phyloP scores from a whole-genome alignment of 2,329 filamentous ascomycete genomes.

The Beauveria bassiana region DNA sequence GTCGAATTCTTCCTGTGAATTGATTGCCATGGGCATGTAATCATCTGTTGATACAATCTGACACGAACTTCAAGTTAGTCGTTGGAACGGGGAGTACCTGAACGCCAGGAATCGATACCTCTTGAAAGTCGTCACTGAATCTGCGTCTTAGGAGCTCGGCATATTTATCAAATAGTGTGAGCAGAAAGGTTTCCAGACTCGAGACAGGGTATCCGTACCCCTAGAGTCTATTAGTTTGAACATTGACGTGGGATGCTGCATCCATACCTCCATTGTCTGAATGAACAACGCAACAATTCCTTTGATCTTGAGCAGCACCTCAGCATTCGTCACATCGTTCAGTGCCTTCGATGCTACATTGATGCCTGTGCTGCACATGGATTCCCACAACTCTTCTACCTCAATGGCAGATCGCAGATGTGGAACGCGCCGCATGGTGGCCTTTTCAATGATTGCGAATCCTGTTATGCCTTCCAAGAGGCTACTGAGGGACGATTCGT shows the following conservation, averaged over 20 bases:
- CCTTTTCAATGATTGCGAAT: slow-evolving; percentile 93
- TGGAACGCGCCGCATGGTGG: slow-evolving; percentile 80
- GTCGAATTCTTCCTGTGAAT: slow-evolving; percentile 82
- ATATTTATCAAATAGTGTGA: slow-evolving; percentile 91
- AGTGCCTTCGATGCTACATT: slow-evolving; percentile 73
- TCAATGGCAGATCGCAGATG: slow-evolving; percentile 77
- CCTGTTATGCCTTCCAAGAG: slow-evolving; percentile 89
- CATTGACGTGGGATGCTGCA: slow-evolving; percentile 58
- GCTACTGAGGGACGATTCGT: slow-evolving; percentile 79
- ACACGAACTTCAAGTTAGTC: slow-evolving; percentile 5
- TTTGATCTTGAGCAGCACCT: slow-evolving; percentile 89
- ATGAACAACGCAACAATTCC: slow-evolving; percentile 89
- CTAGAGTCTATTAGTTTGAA: slow-evolving; percentile 70
- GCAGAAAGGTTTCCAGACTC: slow-evolving; percentile 72
- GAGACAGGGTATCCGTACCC: slow-evolving; percentile 85
- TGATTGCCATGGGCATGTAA: slow-evolving; percentile 99
- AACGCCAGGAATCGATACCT: slow-evolving; percentile 43
- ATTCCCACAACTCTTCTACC: slow-evolving; percentile 98
- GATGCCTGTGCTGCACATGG: slow-evolving; percentile 86
- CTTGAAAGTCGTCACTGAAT: slow-evolving; percentile 93
- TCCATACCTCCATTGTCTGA: slow-evolving; percentile 85
- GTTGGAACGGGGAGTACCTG: neutral
- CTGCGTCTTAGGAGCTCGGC: slow-evolving; percentile 81
- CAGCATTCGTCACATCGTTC: slow-evolving; percentile 74
- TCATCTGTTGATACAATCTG: slow-evolving; percentile 82